These are phyloP conservation scores for Trichophyton simii DNA, from an alignment of 2,329 filamentous ascomycete genomes.

Conservation along the genomic window DNA sequence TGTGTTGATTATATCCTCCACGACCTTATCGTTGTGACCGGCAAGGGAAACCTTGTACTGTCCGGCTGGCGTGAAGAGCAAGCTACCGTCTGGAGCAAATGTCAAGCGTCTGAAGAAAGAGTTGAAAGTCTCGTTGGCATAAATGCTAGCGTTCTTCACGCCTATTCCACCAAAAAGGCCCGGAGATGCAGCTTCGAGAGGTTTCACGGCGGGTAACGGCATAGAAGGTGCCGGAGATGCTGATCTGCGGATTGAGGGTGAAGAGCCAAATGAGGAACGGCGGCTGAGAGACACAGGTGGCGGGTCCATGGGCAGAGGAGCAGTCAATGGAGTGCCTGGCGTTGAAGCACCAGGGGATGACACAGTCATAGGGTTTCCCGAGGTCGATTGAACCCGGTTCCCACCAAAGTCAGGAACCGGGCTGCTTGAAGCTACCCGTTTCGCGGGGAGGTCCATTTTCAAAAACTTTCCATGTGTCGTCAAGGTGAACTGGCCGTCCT, in stretches of 20 bases:
- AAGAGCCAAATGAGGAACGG: conserved; percentile 76
- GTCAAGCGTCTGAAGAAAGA: conserved; percentile 92
- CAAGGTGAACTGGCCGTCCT: conserved; percentile 87
- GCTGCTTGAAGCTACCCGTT: conserved; percentile 80
- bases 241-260: conserved; percentile 66
- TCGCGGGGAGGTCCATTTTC: conserved; percentile 84
- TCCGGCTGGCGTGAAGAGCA: conserved; percentile 86
- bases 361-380: conserved; percentile 38
- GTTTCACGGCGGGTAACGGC: conserved; percentile 89
- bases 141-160: conserved; percentile 75
- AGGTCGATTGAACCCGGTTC: conserved; percentile 22
- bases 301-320: conserved; percentile 90
- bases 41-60: conserved; percentile 77
- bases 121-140: conserved; percentile 91
- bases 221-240: conserved; percentile 87
- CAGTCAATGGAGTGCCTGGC: conserved; percentile 82
- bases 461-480: conserved; percentile 66
- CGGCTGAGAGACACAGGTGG: conserved; percentile 84
- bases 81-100: conserved; percentile 87
- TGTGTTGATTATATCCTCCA: conserved; percentile 85
- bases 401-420: conserved; percentile 64
- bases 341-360: conserved; percentile 78
- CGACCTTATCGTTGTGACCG: conserved; percentile 57
- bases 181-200: conserved; percentile 76
- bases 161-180: conserved; percentile 49